phyloP scores from a whole-genome alignment of 2,329 filamentous ascomycete species.

The Xenoacremonium recifei region DNA sequence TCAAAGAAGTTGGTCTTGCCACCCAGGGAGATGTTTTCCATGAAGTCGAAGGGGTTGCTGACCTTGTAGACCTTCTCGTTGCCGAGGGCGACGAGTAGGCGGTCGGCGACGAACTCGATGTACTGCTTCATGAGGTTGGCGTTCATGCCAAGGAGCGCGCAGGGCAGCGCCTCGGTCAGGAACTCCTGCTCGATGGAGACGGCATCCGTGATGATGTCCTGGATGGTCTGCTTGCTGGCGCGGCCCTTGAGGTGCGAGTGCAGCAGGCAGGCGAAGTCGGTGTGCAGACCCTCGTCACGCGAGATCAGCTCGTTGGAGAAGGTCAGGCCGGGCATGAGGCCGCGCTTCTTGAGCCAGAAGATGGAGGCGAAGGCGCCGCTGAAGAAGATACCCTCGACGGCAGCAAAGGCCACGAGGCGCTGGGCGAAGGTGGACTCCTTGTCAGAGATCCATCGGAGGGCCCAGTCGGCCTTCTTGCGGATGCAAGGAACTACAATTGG shows the following conservation, averaged over 20 bases:
- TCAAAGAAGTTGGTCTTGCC: conserved; percentile 99
- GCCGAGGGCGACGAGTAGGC: conserved; percentile 86
- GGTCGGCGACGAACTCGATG: conserved; percentile 98
- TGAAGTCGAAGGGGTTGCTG: conserved; percentile 98
- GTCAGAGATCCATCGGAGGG: conserved; percentile 90
- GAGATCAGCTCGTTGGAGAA: conserved; percentile 99
- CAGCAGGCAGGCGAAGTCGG: conserved; percentile 95
- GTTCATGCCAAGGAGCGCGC: conserved; percentile 96
- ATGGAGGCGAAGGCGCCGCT: conserved; percentile 97
- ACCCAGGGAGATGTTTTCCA: conserved; percentile 98
- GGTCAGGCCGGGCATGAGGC: conserved; percentile 95
- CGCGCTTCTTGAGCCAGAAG: conserved; percentile 99
- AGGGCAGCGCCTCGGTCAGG: conserved; percentile 90
- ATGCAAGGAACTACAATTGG: conserved; percentile 77
- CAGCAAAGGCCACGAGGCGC: conserved; percentile 93
- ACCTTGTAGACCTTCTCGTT: conserved; percentile 93
- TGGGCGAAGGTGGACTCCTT: conserved; percentile 92
- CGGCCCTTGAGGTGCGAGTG: conserved; percentile 97
- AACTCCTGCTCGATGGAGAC: conserved; percentile 97
- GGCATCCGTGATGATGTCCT: conserved; percentile 90
- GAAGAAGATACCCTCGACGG: conserved; percentile 99
- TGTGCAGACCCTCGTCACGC: conserved; percentile 98
- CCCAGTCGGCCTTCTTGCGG: conserved; percentile 98
- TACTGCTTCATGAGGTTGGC: conserved; percentile 97
- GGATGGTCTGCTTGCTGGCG: conserved; percentile 75